These are phyloP conservation scores for Scenedesmus sp. DNA, from an alignment of 163 green algal species.

Conservation along the genomic window DNA sequence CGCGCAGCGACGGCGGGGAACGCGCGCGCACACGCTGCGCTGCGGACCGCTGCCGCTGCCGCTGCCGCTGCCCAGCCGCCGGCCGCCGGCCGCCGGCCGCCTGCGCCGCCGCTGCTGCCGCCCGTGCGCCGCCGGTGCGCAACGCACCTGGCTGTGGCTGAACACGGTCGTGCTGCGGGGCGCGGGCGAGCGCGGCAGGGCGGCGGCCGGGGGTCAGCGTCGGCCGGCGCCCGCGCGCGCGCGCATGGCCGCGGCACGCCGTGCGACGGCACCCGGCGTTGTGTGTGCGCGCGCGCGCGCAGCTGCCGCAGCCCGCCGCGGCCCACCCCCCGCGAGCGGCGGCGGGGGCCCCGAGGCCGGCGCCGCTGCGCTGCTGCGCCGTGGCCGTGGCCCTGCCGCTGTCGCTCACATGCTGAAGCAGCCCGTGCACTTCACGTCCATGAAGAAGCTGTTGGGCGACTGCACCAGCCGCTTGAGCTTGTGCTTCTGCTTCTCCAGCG, in stretches of 20 bases:
- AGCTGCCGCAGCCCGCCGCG: no score
- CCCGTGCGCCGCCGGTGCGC: no score
- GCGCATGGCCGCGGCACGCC: no score
- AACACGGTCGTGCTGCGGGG: constrained; percentile 97
- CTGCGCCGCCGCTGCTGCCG: not conserved
- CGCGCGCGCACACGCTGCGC: not conserved
- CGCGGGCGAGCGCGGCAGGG: not conserved
- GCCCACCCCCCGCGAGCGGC: no score
- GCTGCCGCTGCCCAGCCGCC: constrained; percentile 14
- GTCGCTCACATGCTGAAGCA: constrained; percentile 97
- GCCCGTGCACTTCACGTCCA: constrained; percentile 98
- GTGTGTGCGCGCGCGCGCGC: no score
- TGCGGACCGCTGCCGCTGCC: not conserved
- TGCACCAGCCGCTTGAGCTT: constrained; percentile 93
- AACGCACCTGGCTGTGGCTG: constrained; percentile 92
- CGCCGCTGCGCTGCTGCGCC: not conserved
- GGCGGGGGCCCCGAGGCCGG: no score
- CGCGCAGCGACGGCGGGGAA: not conserved
- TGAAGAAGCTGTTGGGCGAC: constrained; percentile 62
- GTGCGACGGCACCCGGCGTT: no score
- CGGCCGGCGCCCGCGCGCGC: no score
- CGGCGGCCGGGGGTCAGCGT: not conserved
- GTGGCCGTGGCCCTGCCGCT: not conserved
- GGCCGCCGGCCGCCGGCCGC: not conserved
- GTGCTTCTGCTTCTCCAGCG: constrained; percentile 96